A percentile compares a stretch with the other conserved stretches of the same genome.
Conservation (phyloP, 345 rosid genomes). For the Euclidium syriacum region DNA sequence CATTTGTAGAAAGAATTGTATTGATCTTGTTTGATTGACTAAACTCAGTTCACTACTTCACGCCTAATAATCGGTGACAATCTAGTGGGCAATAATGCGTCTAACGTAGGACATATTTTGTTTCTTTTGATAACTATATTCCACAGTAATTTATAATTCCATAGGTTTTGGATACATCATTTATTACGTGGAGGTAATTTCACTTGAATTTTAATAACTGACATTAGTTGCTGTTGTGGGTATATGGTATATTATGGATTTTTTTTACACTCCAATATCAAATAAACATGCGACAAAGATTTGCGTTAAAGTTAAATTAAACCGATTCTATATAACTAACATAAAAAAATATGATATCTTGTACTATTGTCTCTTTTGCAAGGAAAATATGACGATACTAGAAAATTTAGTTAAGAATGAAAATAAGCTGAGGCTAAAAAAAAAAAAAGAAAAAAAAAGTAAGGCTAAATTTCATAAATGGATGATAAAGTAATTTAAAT, state of each 20-base stretch:
- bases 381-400: no score
- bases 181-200: neutral
- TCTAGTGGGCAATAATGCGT: slow-evolving; percentile 20
- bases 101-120: slow-evolving; percentile 25
- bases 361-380: no score
- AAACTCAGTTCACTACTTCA: slow-evolving; percentile 26
- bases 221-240: neutral
- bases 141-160: slow-evolving; percentile 7
- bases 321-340: no score
- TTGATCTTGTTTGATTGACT: slow-evolving; percentile 18
- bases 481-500: no score
- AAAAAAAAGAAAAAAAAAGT: no score
- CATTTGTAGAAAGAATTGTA: neutral
- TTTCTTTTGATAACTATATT: neutral
- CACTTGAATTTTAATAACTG: neutral
- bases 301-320: no score
- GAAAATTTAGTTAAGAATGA: no score
- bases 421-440: no score
- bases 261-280: no score
- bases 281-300: no score
- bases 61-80: slow-evolving; percentile 24
- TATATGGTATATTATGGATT: neutral
- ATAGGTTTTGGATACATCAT: neutral
- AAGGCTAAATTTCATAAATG: no score
- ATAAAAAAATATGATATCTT: no score